Evolutionary conservation across 1,284 basidiomycete species (phyloP).

Genomic region (Ustilago crameri): DNA sequence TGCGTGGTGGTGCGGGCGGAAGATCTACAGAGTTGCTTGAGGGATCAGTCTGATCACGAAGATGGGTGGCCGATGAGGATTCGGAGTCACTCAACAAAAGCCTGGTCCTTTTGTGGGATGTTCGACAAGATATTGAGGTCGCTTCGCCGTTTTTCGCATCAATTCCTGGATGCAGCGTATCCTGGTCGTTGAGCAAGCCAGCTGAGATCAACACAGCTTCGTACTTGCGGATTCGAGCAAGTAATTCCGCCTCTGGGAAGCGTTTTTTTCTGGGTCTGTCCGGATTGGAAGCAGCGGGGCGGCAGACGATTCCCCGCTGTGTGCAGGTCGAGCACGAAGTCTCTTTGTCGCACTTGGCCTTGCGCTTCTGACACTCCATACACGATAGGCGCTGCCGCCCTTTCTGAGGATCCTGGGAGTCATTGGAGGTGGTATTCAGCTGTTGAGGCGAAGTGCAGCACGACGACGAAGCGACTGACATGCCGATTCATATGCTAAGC

Average conservation of each 20-base stretch:
- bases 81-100: too few species aligned
- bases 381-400: slow-evolving; percentile 11
- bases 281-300: slow-evolving; percentile 10
- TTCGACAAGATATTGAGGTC: neutral
- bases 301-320: slow-evolving; percentile 15
- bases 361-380: slow-evolving; percentile 18
- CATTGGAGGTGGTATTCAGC: neutral
- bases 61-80: too few species aligned
- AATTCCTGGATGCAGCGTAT: neutral
- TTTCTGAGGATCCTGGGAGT: neutral
- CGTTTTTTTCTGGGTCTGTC: slow-evolving; percentile 18
- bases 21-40: too few species aligned
- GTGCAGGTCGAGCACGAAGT: slow-evolving; percentile 12
- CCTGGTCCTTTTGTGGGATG: too few species aligned
- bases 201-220: slow-evolving; percentile 7
- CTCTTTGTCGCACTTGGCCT: slow-evolving; percentile 25
- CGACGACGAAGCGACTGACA: too few species aligned
- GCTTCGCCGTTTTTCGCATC: neutral
- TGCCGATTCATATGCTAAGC: too few species aligned
- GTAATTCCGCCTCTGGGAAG: slow-evolving; percentile 13
- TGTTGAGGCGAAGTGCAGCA: too few species aligned
- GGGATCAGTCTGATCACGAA: too few species aligned
- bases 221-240: slow-evolving; percentile 22
- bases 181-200: slow-evolving; percentile 7
- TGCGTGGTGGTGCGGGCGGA: neutral